Conservation (phyloP, 495 filamentous ascomycete species). For the Aspergillus sclerotioniger region DNA sequence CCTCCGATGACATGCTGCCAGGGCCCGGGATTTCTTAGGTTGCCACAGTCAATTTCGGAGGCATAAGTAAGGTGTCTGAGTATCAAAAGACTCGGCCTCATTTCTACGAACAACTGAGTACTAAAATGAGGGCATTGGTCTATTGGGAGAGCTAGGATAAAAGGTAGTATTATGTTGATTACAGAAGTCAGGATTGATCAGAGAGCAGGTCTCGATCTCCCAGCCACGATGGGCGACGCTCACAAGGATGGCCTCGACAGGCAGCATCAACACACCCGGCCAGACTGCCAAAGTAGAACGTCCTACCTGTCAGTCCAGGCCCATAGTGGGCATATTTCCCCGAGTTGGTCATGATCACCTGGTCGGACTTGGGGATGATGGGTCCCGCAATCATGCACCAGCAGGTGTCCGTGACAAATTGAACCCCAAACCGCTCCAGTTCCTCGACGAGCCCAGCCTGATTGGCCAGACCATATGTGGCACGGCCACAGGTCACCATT, state of each 20-base stretch:
- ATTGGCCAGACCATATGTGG: neutral
- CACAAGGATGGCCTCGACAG: neutral
- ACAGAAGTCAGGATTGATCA: too few species aligned
- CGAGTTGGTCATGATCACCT: constrained; percentile 12
- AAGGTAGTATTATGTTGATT: too few species aligned
- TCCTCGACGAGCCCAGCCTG: neutral
- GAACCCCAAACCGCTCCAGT: constrained; percentile 4
- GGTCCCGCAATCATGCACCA: constrained; percentile 17
- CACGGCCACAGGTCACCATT: constrained; percentile 7
- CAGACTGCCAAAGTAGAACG: constrained; percentile 13
- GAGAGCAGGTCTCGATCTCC: too few species aligned
- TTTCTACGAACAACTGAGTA: too few species aligned
- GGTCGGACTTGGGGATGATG: neutral
- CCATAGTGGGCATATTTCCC: constrained; percentile 16
- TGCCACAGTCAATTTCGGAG: too few species aligned
- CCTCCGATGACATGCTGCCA: too few species aligned
- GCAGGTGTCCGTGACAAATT: constrained; percentile 14
- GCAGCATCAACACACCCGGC: constrained; percentile 9
- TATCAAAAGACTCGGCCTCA: too few species aligned
- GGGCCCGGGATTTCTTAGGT: too few species aligned
- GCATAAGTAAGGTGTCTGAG: too few species aligned
- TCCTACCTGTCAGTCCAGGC: constrained; percentile 9
- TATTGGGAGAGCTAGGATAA: too few species aligned
- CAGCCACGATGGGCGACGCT: too few species aligned
- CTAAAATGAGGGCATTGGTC: too few species aligned